Conservation (phyloP, 1,139 yeast species). For the Zygotorulaspora mrakii region DNA sequence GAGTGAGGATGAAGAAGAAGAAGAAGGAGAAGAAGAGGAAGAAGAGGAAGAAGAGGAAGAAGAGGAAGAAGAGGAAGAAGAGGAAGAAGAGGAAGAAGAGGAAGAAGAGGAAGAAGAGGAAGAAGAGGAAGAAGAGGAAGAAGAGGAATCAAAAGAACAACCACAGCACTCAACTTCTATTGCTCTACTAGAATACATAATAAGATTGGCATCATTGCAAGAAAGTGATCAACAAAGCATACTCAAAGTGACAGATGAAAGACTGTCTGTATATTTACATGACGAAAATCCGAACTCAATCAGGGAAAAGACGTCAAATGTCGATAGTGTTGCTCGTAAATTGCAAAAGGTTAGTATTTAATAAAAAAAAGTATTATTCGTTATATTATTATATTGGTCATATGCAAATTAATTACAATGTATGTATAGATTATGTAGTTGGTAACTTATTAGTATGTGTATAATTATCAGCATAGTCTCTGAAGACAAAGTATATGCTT, state of each 20-base stretch:
- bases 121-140: constrained; percentile 11
- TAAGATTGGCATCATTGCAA: constrained; percentile 62
- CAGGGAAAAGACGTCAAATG: constrained; percentile 15
- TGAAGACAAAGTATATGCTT: neutral
- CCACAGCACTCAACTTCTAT: constrained; percentile 40
- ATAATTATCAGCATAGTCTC: constrained; percentile 1
- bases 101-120: constrained; percentile 16
- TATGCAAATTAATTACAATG: constrained; percentile 5
- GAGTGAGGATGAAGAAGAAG: constrained; percentile 15
- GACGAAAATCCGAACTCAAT: constrained; percentile 47
- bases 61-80: constrained; percentile 10
- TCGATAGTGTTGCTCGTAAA: constrained; percentile 21
- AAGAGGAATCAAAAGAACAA: too few relatives aligned
- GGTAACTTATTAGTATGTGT: constrained; percentile 5
- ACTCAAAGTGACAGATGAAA: constrained; percentile 60
- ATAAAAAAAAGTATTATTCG: neutral
- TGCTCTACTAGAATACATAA: constrained; percentile 61
- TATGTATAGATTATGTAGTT: constrained; percentile 3
- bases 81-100: constrained; percentile 15
- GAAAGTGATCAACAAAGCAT: constrained; percentile 56
- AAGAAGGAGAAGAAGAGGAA: constrained; percentile 9
- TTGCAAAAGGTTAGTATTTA: constrained; percentile 15
- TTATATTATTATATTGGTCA: constrained; percentile 3
- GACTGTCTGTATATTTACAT: constrained; percentile 56
- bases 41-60: constrained; percentile 23